Evolutionary conservation across 116 monocot genomes (phyloP).

Genomic region (Dioscorea cayenensis): DNA sequence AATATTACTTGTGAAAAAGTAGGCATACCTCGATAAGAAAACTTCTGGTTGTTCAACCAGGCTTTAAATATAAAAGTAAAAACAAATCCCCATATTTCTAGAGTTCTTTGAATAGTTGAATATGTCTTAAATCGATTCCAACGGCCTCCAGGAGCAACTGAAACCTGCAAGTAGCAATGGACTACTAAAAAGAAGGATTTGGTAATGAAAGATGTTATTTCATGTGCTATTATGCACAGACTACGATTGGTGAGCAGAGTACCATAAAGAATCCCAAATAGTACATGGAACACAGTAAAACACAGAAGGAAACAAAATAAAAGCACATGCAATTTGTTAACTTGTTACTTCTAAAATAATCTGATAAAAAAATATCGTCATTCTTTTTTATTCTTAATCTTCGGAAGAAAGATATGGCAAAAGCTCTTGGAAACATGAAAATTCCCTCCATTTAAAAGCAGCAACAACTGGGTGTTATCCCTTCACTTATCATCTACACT

Average conservation of each 20-base stretch:
- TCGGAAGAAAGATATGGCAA: too few species aligned
- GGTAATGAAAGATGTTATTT: not conserved
- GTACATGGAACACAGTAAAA: too few species aligned
- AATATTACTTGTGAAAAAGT: not conserved
- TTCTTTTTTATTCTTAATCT: too few species aligned
- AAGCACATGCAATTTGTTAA: not conserved
- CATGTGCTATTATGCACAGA: too few species aligned
- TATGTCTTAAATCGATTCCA: constrained; percentile 99
- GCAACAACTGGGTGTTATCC: too few species aligned
- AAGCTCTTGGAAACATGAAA: too few species aligned
- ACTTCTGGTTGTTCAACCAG: constrained; percentile 95
- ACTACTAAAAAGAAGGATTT: not conserved
- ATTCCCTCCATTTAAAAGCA: too few species aligned
- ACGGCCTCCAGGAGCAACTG: constrained; percentile 87
- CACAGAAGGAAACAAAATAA: too few species aligned
- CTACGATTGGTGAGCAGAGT: not conserved
- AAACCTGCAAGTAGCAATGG: constrained; percentile 55
- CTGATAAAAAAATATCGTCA: too few species aligned
- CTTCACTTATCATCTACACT: too few species aligned
- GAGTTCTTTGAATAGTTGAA: constrained; percentile 96
- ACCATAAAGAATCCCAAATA: not conserved
- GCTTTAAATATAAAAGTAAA: constrained; percentile 77
- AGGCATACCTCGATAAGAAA: constrained; percentile 74
- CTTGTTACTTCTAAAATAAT: too few species aligned
- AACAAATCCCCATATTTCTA: constrained; percentile 99